Evolutionary conservation across 805 yeast genomes (phyloP).

Genomic region (Lipomyces chichibuensis): DNA sequence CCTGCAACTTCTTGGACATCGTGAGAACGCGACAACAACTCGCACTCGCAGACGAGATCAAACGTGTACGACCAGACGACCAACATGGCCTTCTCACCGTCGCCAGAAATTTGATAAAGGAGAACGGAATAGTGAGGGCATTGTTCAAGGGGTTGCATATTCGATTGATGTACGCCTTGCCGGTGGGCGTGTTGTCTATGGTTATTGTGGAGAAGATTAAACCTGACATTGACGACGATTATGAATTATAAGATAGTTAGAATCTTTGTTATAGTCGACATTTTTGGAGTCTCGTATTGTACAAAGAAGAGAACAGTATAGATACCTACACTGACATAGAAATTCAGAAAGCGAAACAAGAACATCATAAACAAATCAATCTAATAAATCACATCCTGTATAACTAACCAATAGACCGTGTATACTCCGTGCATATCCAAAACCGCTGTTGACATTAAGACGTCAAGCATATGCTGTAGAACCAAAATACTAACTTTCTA

Average conservation of each 20-base stretch:
- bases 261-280: neutral
- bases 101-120: slow-evolving; percentile 45
- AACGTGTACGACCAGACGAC: slow-evolving; percentile 47
- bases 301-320: neutral
- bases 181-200: slow-evolving; percentile 49
- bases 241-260: slow-evolving; percentile 12
- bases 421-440: neutral
- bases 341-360: neutral
- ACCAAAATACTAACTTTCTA: neutral
- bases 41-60: slow-evolving; percentile 48
- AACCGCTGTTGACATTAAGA: neutral
- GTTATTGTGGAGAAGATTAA: slow-evolving; percentile 47
- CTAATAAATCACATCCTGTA: neutral
- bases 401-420: neutral
- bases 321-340: neutral
- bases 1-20: slow-evolving; percentile 49
- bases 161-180: slow-evolving; percentile 46
- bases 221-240: slow-evolving; percentile 41
- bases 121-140: slow-evolving; percentile 45
- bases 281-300: neutral
- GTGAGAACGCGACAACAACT: slow-evolving; percentile 52
- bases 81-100: slow-evolving; percentile 43
- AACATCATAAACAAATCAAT: neutral
- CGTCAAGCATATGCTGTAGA: neutral
- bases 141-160: slow-evolving; percentile 46